These are phyloP conservation scores for Diospyros lotus DNA, from an alignment of 148 eudicot genomes.

Conservation along the genomic window DNA sequence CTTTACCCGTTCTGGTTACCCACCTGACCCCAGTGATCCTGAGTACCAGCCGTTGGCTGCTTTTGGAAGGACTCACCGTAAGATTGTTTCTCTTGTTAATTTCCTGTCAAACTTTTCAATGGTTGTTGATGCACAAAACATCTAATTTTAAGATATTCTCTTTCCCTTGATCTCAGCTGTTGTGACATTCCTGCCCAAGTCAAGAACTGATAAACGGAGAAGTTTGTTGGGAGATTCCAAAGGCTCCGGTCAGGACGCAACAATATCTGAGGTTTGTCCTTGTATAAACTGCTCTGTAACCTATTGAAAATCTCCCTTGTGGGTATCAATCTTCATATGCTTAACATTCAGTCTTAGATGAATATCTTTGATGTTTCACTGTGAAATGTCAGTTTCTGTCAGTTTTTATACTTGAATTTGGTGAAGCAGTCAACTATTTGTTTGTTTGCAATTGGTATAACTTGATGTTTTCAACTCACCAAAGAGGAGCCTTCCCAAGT, in stretches of 20 bases:
- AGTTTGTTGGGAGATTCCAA: slow-evolving; percentile 66
- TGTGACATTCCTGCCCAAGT: slow-evolving; percentile 74
- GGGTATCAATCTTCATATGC: neutral
- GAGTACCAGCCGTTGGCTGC: slow-evolving; percentile 79
- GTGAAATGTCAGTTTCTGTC: neutral
- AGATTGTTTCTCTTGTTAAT: slow-evolving; percentile 22
- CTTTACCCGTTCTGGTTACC: slow-evolving; percentile 91
- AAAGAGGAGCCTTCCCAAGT: neutral
- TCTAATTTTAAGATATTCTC: neutral
- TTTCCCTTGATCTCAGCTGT: slow-evolving; percentile 48
- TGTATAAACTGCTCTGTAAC: neutral
- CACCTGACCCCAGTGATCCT: slow-evolving; percentile 89
- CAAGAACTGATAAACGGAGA: slow-evolving; percentile 74
- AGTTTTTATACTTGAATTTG: neutral
- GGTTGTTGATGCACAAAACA: slow-evolving; percentile 4
- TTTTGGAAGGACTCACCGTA: slow-evolving; percentile 79
- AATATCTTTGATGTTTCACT: neutral
- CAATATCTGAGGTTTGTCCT: slow-evolving; percentile 48
- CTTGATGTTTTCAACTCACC: neutral
- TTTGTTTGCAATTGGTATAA: neutral
- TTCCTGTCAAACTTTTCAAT: neutral
- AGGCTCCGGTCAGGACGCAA: slow-evolving; percentile 34
- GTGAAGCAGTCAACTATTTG: neutral
- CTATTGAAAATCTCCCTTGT: neutral
- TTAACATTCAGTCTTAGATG: neutral